A percentile compares a stretch with the other conserved stretches of the same genome.
phyloP scores from a whole-genome alignment of 176 grass and related monocot species.

The Guadua angustifolia region DNA sequence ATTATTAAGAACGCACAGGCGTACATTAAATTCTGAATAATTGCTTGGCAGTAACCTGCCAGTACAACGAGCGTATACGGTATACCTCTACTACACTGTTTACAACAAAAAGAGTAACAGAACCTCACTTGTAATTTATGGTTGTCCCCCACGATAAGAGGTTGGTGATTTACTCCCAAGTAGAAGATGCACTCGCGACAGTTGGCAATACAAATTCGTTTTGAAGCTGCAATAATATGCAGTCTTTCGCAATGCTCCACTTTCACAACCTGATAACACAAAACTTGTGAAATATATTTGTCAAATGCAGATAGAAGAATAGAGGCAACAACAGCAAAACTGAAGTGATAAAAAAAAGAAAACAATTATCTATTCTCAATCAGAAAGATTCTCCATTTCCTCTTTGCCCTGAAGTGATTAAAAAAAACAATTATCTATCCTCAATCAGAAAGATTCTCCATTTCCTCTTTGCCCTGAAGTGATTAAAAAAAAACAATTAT shows the following conservation, averaged over 20 bases:
- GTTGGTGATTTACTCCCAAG: slow-evolving; percentile 85
- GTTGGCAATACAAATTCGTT: slow-evolving; percentile 91
- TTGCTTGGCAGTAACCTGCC: neutral
- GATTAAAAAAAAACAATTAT: neutral
- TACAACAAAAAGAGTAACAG: slow-evolving; percentile 38
- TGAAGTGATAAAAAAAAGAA: neutral
- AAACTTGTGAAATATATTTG: slow-evolving; percentile 33
- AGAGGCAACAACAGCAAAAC: slow-evolving; percentile 12
- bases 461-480: neutral
- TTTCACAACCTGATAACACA: slow-evolving; percentile 71
- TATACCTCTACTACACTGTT: slow-evolving; percentile 22
- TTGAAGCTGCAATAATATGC: slow-evolving; percentile 88
- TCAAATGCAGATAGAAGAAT: slow-evolving; percentile 4
- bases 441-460: neutral
- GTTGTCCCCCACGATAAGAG: slow-evolving; percentile 94
- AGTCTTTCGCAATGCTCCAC: slow-evolving; percentile 99
- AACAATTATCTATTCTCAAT: neutral
- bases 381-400: too few species aligned
- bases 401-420: too few species aligned
- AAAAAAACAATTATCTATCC: neutral
- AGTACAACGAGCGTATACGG: neutral
- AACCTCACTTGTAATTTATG: slow-evolving; percentile 90
- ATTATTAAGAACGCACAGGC: neutral
- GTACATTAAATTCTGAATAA: slow-evolving; percentile 3
- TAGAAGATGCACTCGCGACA: slow-evolving; percentile 95